Percentiles rank a stretch among this genome's conserved stretches.
Evolutionary conservation across 1,284 basidiomycete genomes (phyloP).

Genomic region (Kalmanozyma brasiliensis): DNA sequence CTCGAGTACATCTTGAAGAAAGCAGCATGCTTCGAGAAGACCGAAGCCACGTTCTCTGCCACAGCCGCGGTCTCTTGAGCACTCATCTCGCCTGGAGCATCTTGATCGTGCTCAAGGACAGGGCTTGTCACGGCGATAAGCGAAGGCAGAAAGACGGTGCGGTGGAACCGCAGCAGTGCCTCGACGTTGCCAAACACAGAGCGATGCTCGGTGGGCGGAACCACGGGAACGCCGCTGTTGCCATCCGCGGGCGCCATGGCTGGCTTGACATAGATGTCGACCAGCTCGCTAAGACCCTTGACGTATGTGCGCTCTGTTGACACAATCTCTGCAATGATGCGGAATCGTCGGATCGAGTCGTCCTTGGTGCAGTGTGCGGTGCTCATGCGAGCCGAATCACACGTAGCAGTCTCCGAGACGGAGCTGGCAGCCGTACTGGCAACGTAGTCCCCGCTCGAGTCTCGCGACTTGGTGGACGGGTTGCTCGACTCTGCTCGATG

Average conservation of each 20-base stretch:
- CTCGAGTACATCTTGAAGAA: conserved; percentile 67
- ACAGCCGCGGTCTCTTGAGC: conserved; percentile 79
- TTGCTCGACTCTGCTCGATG: conserved; percentile 43
- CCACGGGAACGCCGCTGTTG: conserved; percentile 75
- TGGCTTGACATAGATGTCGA: conserved; percentile 93
- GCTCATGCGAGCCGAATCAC: conserved; percentile 22
- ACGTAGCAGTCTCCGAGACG: conserved; percentile 19
- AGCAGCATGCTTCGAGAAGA: conserved; percentile 73
- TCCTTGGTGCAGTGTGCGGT: conserved; percentile 54
- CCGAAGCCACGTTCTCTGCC: conserved; percentile 84
- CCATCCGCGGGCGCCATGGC: conserved; percentile 75
- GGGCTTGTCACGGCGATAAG: conserved; percentile 75
- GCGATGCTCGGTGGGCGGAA: conserved; percentile 87
- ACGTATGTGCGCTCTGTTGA: conserved; percentile 96
- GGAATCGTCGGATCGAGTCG: conserved; percentile 63
- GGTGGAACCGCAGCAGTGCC: conserved; percentile 88
- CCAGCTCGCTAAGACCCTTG: conserved; percentile 87
- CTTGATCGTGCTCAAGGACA: conserved; percentile 24
- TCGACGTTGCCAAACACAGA: conserved; percentile 93
- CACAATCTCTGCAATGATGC: conserved; percentile 68
- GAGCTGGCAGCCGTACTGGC: conserved; percentile 37
- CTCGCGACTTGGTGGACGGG: conserved; percentile 39
- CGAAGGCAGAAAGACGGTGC: conserved; percentile 88
- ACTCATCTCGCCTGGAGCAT: conserved; percentile 74
- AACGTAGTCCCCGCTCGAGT: conserved; percentile 33